These are phyloP conservation scores for Dryas alaskensis DNA, from an alignment of 306 rosid species.

Conservation along the genomic window DNA sequence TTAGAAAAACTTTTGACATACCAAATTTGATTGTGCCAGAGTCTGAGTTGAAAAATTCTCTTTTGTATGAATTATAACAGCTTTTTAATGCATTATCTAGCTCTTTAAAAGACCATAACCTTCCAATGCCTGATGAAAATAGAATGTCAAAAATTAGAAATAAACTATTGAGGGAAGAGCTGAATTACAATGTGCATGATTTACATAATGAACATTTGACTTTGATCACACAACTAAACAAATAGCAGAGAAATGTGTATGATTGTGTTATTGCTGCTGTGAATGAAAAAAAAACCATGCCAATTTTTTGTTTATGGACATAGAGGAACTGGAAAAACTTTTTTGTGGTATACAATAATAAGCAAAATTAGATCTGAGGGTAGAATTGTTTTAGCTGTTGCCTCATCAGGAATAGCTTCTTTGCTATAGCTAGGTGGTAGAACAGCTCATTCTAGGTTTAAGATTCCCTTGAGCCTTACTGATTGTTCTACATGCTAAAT, in stretches of 20 bases:
- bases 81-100: too few relatives aligned
- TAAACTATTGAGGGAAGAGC: too few relatives aligned
- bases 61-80: background rate
- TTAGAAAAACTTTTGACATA: background rate
- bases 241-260: too few relatives aligned
- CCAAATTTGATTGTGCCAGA: background rate
- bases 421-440: background rate
- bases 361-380: background rate
- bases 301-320: background rate
- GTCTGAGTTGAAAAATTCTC: background rate
- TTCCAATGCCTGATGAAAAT: too few relatives aligned
- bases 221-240: too few relatives aligned
- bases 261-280: too few relatives aligned
- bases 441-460: conserved; percentile 6
- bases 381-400: background rate
- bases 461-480: background rate
- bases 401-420: background rate
- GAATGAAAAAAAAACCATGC: too few relatives aligned
- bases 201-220: too few relatives aligned
- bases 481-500: too few relatives aligned
- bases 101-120: too few relatives aligned
- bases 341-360: background rate
- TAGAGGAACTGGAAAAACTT: background rate
- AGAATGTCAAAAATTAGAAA: too few relatives aligned
- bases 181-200: too few relatives aligned